Conservation (phyloP, 2,329 filamentous ascomycete genomes). For the Colletotrichum scovillei region DNA sequence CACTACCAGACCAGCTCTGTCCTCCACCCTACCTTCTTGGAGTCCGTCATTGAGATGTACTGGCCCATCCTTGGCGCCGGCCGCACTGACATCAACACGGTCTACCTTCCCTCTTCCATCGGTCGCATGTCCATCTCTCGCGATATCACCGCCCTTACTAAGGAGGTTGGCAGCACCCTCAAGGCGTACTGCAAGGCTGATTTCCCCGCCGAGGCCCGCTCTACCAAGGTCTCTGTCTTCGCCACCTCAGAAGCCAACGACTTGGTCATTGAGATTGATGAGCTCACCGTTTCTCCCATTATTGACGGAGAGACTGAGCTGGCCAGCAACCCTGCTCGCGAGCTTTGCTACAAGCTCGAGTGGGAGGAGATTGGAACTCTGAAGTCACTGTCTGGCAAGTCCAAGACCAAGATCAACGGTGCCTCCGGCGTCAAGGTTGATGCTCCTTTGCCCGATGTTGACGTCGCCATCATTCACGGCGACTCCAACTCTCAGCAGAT, state of each 20-base stretch:
- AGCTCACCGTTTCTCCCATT: conserved; percentile 38
- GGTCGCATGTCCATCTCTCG: conserved; percentile 42
- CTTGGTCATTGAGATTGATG: conserved; percentile 40
- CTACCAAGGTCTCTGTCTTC: conserved; percentile 37
- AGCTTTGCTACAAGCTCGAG: conserved; percentile 41
- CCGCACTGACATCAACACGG: conserved; percentile 42
- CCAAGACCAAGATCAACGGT: conserved; percentile 27
- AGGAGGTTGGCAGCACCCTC: conserved; percentile 45
- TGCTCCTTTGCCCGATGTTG: conserved; percentile 28
- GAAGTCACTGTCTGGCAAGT: conserved; percentile 27
- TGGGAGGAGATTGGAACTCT: conserved; percentile 37
- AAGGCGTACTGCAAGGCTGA: conserved; percentile 36
- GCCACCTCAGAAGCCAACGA: conserved; percentile 35
- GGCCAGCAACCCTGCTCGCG: conserved; percentile 30
- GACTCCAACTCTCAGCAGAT: conserved; percentile 35
- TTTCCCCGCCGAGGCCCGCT: conserved; percentile 32
- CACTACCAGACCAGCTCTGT: conserved; percentile 37
- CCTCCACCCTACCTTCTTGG: conserved; percentile 38
- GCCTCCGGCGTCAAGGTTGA: conserved; percentile 26
- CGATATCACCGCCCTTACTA: conserved; percentile 46
- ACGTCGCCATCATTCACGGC: conserved; percentile 37
- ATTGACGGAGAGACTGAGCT: conserved; percentile 36
- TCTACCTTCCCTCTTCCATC: conserved; percentile 48
- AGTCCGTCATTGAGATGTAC: conserved; percentile 40
- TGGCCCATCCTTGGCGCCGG: conserved; percentile 48